Base-by-base conservation (phyloP, 2,329 filamentous ascomycete species). In the Phyllosticta capitalensis region DNA sequence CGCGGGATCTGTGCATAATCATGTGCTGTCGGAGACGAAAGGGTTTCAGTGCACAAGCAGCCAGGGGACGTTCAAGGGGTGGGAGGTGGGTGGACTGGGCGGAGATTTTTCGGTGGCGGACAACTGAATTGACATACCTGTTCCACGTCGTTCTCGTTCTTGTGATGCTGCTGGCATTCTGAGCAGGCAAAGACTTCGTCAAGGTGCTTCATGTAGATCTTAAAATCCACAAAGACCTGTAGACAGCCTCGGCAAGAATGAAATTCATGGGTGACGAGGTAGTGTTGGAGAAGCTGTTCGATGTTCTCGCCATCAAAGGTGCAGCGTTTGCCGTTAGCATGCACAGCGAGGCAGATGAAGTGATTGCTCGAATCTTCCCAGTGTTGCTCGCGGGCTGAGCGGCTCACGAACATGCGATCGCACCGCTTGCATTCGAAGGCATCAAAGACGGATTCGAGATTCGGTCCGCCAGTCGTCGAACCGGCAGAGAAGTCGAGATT, bases 71-170 rank as follows among this genome's bases (percentile, higher is more conserved):
- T 12, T 33, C 30, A 12, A 33, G 30, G 30, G 30, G 9, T 12
- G 9, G 3, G 30, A n/a, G n/a, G n/a, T n/a, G n/a, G n/a, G n/a
- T n/a, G n/a, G n/a, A n/a, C 17, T 6, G 48, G 33, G 22, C 6
- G n/a, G 2, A 22, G 12, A 9, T 33, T 5, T 12, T 7, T 14
- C 20, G 17, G 24, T 2, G 5, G 6, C 14, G 24, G 10, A 52
- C 9, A 52, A n/a, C n/a, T n/a, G n/a, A n/a, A n/a, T n/a, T n/a
- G n/a, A 17, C 48, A 21, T 56, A 56, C 55, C 55, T 56, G 55
- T 7, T 56, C 22, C 5, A 51, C 48, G 14, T 28, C 33, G 14
- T 56, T 51, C 19, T 51, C 48, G 5, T 24, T 21, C 9, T 51
- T 28, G n/a, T 56, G 55, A n/a, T 56, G 55, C 17, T 21, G 28